phyloP scores from a whole-genome alignment of 345 rosid genomes.

The Brassica nigra region DNA sequence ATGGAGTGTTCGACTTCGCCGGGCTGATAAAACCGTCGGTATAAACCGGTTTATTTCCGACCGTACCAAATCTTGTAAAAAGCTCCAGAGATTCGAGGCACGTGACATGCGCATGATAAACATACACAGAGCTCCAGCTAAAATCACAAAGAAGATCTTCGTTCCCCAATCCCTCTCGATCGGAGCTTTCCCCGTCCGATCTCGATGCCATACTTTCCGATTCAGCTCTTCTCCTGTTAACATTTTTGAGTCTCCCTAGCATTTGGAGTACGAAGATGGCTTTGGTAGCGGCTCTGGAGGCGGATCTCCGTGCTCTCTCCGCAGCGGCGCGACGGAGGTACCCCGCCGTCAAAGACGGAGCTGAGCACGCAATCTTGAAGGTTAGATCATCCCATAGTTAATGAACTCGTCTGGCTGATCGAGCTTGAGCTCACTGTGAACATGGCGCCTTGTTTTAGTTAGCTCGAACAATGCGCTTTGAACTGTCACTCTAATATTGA shows the following conservation, averaged over 20 bases:
- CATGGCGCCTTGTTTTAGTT: conserved; percentile 11
- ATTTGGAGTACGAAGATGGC: conserved; percentile 57
- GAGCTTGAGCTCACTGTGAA: conserved; percentile 17
- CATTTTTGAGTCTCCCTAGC: not conserved
- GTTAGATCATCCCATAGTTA: conserved; percentile 37
- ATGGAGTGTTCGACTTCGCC: no score
- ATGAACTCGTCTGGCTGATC: not conserved
- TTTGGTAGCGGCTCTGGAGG: conserved; percentile 88
- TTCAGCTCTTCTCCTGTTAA: not conserved
- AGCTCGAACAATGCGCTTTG: not conserved
- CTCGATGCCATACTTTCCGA: conserved; percentile 27
- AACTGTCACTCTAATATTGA: not conserved
- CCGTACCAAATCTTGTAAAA: not conserved
- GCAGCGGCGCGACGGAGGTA: conserved; percentile 93
- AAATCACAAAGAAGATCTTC: conserved; percentile 23
- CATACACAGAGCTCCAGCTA: not conserved
- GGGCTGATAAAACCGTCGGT: not conserved
- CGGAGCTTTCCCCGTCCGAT: conserved; percentile 36
- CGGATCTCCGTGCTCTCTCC: conserved; percentile 98
- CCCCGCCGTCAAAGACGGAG: conserved; percentile 91
- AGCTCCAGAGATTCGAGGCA: not conserved
- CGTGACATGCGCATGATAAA: conserved; percentile 38
- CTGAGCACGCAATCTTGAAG: conserved; percentile 94
- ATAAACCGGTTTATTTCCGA: not conserved
- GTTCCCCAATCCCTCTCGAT: conserved; percentile 20